A percentile compares a stretch with the other conserved stretches of the same genome.
Evolutionary conservation across 371 early-diverging fungal genomes (phyloP).

Genomic region (Mortierella sp.): DNA sequence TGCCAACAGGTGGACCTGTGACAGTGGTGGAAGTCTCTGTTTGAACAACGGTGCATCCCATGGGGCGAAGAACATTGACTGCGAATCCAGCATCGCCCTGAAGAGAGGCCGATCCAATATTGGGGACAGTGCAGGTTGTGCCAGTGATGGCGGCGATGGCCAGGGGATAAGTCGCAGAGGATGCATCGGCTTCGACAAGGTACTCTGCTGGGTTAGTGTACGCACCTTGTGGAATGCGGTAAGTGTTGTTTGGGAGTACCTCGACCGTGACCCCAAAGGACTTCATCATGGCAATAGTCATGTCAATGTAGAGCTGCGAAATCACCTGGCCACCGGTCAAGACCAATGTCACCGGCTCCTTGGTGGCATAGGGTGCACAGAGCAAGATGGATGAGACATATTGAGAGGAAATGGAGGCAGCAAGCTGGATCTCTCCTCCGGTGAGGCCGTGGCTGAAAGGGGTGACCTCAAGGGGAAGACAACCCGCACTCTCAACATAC

Average conservation of each 20-base stretch:
- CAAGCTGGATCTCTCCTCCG: conserved; percentile 89
- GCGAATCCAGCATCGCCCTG: conserved; percentile 96
- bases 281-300: conserved; percentile 98
- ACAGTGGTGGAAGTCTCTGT: conserved; percentile 91
- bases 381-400: conserved; percentile 97
- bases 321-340: conserved; percentile 94
- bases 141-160: conserved; percentile 98
- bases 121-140: conserved; percentile 85
- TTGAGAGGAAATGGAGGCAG: conserved; percentile 95
- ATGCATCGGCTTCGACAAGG: conserved; percentile 96
- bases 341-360: conserved; percentile 80
- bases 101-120: conserved; percentile 89
- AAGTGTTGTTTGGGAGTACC: conserved; percentile 80
- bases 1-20: conserved; percentile 83
- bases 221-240: conserved; percentile 78
- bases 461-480: conserved; percentile 85
- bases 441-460: conserved; percentile 78
- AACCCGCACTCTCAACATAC: conserved; percentile 85
- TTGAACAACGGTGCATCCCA: conserved; percentile 92
- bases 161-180: conserved; percentile 97
- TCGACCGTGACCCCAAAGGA: conserved; percentile 90
- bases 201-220: conserved; percentile 88
- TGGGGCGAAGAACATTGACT: conserved; percentile 88
- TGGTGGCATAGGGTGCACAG: conserved; percentile 92
- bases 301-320: conserved; percentile 97